Conservation (phyloP, 352 stramenopile genomes). For the Globisporangium parvum region DNA sequence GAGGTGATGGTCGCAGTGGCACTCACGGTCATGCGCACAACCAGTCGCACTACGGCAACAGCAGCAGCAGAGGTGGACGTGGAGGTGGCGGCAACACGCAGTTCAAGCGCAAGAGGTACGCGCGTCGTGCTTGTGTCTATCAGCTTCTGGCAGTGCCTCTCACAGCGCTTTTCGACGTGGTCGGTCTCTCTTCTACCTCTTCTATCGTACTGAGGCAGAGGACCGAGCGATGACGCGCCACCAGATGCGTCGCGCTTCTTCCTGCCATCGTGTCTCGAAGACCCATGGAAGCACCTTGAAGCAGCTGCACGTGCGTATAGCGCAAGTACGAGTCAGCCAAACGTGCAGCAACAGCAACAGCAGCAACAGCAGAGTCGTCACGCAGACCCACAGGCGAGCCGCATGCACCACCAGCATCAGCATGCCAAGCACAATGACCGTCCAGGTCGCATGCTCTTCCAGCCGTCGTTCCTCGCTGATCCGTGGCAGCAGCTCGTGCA, state of each 20-base stretch:
- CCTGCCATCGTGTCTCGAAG: constrained; percentile 55
- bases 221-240: constrained; percentile 28
- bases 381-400: too few relatives aligned
- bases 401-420: constrained; percentile 2
- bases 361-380: constrained; percentile 6
- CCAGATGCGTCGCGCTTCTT: constrained; percentile 48
- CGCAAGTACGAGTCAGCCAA: too few relatives aligned
- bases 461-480: constrained; percentile 63
- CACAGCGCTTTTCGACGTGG: neutral
- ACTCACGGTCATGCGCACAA: neutral
- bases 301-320: too few relatives aligned
- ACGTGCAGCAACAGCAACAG: neutral
- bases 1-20: constrained; percentile 11
- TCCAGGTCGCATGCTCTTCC: constrained; percentile 38
- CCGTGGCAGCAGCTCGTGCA: constrained; percentile 30
- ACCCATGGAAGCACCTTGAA: constrained; percentile 52
- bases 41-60: too few relatives aligned
- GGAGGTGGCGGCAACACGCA: constrained; percentile 7
- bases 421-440: constrained; percentile 17
- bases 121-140: neutral
- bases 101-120: constrained; percentile 45
- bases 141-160: neutral
- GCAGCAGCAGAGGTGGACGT: neutral
- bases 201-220: constrained; percentile 13
- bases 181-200: neutral